phyloP scores from a whole-genome alignment of 2,329 filamentous ascomycete genomes.

The Colletotrichum aenigma region DNA sequence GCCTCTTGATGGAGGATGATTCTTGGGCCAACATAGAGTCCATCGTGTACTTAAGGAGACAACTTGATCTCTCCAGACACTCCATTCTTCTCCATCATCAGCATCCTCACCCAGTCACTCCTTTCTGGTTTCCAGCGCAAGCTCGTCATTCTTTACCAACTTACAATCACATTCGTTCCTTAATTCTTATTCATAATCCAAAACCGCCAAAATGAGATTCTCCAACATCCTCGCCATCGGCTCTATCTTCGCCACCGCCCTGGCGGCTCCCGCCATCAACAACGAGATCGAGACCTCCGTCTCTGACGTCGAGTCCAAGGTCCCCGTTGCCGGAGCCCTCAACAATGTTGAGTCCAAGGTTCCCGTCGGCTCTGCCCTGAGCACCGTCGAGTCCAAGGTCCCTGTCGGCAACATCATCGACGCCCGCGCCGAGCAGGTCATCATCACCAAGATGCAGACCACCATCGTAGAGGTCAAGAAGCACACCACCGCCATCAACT shows the following conservation, averaged over 20 bases:
- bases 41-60: neutral
- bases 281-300: neutral
- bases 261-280: neutral
- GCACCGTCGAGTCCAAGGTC: neutral
- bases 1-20: neutral
- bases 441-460: conserved; percentile 8
- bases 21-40: neutral
- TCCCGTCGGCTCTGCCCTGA: neutral
- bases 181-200: neutral
- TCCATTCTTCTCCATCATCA: neutral
- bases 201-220: conserved; percentile 12
- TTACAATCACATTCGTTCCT: neutral
- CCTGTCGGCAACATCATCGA: neutral
- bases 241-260: conserved; percentile 1
- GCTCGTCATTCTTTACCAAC: neutral
- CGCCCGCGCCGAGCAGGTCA: neutral
- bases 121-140: neutral
- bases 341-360: neutral
- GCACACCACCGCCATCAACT: conserved; percentile 15
- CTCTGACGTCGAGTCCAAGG: neutral
- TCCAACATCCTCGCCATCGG: conserved; percentile 8
- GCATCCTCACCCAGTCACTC: conserved; percentile 16
- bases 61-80: neutral
- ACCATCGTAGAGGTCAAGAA: conserved; percentile 7
- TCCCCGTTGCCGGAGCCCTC: neutral